Base-by-base conservation (phyloP, 169 alveolate species). In the Plasmodium cynomolgi region DNA sequence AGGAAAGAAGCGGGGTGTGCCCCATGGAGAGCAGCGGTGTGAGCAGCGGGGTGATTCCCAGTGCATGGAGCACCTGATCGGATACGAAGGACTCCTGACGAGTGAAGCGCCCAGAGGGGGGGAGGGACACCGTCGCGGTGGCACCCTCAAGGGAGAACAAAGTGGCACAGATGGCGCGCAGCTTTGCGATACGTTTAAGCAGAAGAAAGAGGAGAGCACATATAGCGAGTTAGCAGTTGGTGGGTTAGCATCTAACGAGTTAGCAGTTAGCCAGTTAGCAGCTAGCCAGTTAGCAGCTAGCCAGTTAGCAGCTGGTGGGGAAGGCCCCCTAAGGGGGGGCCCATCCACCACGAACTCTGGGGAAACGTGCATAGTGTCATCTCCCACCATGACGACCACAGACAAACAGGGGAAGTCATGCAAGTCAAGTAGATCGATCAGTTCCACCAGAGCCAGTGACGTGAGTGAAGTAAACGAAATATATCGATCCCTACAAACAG, bases 401-500 rank as follows among this genome's bases (percentile, higher is more conserved):
- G 37, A 68, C 3, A 68, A 68, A 20, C 77, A 26, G 15, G 41
- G 77, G n/a, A 6, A 7, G 11, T 26, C 15, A 2, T 29, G 4
- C 37, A 68, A 68, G 1, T 20, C 37, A 0, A 68, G 77, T 23
- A 33, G 34, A 20, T 68, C 77, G 0, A 68, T 68, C 6, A 68
- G 39, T 9, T 68, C 77, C 31, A 68, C 77, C 17, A 20, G 77
- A 47, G 26, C 54, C 11, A 29, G 74, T 41, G 81, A 83, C 29
- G 13, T 56, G 5, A 62, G 73, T 31, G 39, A 56, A 1, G 82
- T 33, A 26, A 68, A 74, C 15, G 81, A 50, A 50, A 85, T 85
- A n/a, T 73, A 85, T 54, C 11, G 81, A 6, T 13, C 50, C 26
- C 33, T 84, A 2, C 77, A 72, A 44, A 85, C 34, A 8, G 93